Conservation (phyloP, 2,329 filamentous ascomycete genomes). For the Aspergillus hortae region DNA sequence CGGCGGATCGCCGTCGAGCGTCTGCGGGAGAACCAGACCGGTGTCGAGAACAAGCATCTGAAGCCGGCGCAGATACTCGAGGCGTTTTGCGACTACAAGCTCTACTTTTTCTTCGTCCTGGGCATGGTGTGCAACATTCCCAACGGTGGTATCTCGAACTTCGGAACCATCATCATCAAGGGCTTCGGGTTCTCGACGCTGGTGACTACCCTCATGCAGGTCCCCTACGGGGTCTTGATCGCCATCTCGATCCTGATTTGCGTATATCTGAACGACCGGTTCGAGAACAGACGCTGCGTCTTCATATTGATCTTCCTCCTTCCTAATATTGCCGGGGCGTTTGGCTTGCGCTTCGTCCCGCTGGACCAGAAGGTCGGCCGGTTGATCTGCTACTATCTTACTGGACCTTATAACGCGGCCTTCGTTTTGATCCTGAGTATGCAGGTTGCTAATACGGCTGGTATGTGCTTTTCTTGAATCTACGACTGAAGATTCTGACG, state of each 20-base stretch:
- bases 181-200: slow-evolving; percentile 55
- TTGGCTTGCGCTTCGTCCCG: slow-evolving; percentile 56
- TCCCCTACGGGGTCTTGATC: slow-evolving; percentile 50
- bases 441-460: slow-evolving; percentile 45
- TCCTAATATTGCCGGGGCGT: slow-evolving; percentile 58
- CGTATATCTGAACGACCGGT: slow-evolving; percentile 48
- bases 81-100: slow-evolving; percentile 56
- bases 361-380: slow-evolving; percentile 50
- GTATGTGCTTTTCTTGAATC: too few species aligned
- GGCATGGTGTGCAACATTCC: slow-evolving; percentile 49
- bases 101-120: slow-evolving; percentile 56
- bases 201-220: slow-evolving; percentile 52
- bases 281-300: slow-evolving; percentile 48
- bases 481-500: too few species aligned
- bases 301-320: slow-evolving; percentile 56
- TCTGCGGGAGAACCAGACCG: slow-evolving; percentile 56
- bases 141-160: slow-evolving; percentile 59
- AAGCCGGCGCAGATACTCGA: slow-evolving; percentile 56
- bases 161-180: slow-evolving; percentile 57
- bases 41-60: slow-evolving; percentile 55
- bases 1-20: slow-evolving; percentile 55
- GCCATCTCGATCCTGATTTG: slow-evolving; percentile 49
- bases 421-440: slow-evolving; percentile 50
- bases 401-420: slow-evolving; percentile 53
- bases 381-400: slow-evolving; percentile 57